Percentiles rank a stretch among this genome's conserved stretches.
These are phyloP conservation scores for Trichoderma sp. DNA, from an alignment of 2,329 filamentous ascomycete genomes.

Conservation along the genomic window DNA sequence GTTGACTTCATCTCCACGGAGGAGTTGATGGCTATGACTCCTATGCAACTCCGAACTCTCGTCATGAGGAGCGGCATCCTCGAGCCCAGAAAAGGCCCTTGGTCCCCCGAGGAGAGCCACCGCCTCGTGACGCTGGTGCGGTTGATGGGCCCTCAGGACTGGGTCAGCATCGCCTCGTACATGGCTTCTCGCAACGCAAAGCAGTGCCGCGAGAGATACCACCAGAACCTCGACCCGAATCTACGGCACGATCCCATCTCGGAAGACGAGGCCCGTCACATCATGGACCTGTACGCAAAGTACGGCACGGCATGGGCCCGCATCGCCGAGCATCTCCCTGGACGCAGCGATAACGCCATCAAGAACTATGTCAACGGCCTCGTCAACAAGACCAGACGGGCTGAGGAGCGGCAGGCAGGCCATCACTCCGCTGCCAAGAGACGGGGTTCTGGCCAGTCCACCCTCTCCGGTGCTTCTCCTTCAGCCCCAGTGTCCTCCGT, in stretches of 20 bases:
- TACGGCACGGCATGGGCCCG: constrained; percentile 82
- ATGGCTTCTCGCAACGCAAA: constrained; percentile 81
- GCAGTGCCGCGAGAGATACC: constrained; percentile 91
- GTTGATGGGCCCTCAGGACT: constrained; percentile 75
- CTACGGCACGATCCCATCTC: constrained; percentile 74
- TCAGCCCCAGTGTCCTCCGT: background rate
- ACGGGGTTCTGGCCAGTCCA: background rate
- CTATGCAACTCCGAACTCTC: background rate
- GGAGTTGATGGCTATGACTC: background rate
- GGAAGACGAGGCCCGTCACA: constrained; percentile 65
- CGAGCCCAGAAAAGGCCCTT: constrained; percentile 63
- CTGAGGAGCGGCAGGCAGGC: background rate
- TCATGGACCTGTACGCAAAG: constrained; percentile 79
- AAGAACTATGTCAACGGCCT: constrained; percentile 78
- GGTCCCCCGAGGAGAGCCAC: constrained; percentile 75
- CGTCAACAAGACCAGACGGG: constrained; percentile 5
- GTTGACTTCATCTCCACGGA: constrained; percentile 7
- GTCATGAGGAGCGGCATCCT: background rate
- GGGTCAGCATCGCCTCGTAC: constrained; percentile 79
- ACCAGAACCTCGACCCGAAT: constrained; percentile 83
- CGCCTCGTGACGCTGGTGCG: constrained; percentile 69
- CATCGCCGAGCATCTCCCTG: constrained; percentile 77
- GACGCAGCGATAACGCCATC: constrained; percentile 89
- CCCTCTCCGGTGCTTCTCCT: background rate
- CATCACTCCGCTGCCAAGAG: background rate